Percentiles rank a stretch among this genome's conserved stretches.
phyloP scores from a whole-genome alignment of 2,329 filamentous ascomycete genomes.

The Fusarium xyrophilum region DNA sequence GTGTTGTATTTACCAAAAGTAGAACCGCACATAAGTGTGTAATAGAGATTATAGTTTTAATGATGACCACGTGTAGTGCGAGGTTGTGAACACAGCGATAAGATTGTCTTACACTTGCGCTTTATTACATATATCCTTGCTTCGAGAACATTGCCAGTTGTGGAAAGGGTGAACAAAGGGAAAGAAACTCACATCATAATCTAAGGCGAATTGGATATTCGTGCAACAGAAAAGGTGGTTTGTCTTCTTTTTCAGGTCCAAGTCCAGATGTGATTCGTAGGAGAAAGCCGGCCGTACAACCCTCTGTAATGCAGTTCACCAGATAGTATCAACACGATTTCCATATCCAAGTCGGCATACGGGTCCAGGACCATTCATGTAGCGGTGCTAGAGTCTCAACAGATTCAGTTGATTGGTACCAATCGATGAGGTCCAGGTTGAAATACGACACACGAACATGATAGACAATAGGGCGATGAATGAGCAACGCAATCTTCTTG shows the following conservation, averaged over 20 bases:
- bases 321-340: no score
- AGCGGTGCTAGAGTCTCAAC: background rate
- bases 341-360: background rate
- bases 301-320: no score
- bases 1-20: slow-evolving; percentile 1
- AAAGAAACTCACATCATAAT: background rate
- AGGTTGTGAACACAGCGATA: background rate
- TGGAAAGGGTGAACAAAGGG: background rate
- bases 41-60: slow-evolving; percentile 8
- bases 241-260: no score
- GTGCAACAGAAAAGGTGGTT: background rate
- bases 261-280: background rate
- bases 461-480: background rate
- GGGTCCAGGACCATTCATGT: background rate
- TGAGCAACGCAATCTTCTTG: background rate
- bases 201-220: background rate
- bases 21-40: background rate
- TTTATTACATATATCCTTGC: background rate
- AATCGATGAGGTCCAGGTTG: background rate
- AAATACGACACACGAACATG: background rate
- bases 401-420: background rate
- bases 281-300: no score
- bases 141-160: background rate
- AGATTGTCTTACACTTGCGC: background rate
- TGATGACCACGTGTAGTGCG: background rate